phyloP scores from a whole-genome alignment of 2,329 filamentous ascomycete genomes.

The Alternaria dauci region DNA sequence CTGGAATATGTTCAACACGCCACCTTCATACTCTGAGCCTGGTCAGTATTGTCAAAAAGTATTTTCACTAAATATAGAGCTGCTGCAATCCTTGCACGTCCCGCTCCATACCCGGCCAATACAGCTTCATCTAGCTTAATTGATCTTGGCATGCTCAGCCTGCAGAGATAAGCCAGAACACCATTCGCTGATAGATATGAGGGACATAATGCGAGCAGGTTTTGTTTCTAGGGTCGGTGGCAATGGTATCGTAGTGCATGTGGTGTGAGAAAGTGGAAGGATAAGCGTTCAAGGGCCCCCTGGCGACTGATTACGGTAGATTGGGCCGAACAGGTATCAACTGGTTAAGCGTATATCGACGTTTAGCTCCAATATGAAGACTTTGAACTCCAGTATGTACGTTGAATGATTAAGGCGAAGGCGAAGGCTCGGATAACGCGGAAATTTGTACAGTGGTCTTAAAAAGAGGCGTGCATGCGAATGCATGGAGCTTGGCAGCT shows the following conservation, averaged over 20 bases:
- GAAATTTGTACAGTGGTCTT: background rate
- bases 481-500: background rate
- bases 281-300: background rate
- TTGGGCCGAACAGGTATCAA: background rate
- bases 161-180: background rate
- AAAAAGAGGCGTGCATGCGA: background rate
- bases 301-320: background rate
- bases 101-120: slow-evolving; percentile 10
- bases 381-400: background rate
- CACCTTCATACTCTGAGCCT: background rate
- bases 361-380: background rate
- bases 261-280: background rate
- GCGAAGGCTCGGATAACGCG: background rate
- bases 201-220: background rate
- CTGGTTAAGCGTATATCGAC: background rate
- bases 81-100: slow-evolving; percentile 5
- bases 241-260: background rate
- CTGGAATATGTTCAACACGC: background rate
- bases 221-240: background rate
- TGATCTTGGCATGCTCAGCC: background rate
- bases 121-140: slow-evolving; percentile 7
- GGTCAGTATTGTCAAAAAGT: background rate
- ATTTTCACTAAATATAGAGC: slow-evolving; percentile 4
- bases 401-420: background rate
- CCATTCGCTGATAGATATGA: background rate